Evolutionary conservation across 1,284 basidiomycete genomes (phyloP).

Genomic region (Irpex sp.): DNA sequence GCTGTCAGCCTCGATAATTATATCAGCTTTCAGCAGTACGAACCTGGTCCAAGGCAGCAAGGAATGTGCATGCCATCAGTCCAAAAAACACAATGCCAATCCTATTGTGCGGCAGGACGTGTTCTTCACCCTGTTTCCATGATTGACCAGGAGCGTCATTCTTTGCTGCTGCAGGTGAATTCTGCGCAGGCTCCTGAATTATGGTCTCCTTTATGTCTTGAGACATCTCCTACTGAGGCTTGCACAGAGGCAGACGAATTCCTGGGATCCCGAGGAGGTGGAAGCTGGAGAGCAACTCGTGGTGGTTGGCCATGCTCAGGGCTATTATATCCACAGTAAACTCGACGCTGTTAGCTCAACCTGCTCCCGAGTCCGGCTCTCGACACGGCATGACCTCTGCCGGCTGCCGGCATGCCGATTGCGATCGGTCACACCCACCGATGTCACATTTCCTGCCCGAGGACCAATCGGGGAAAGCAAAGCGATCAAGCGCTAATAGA

Average conservation of each 20-base stretch:
- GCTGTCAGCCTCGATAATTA: neutral
- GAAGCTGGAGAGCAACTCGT: neutral
- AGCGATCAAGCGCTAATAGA: neutral
- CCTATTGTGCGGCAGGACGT: conserved; percentile 37
- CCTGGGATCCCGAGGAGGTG: neutral
- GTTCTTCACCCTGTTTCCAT: conserved; percentile 36
- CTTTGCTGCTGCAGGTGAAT: conserved; percentile 4
- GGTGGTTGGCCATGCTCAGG: neutral
- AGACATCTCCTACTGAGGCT: neutral
- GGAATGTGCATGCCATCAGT: conserved; percentile 39
- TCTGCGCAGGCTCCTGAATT: neutral
- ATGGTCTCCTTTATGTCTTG: neutral
- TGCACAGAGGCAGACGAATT: neutral
- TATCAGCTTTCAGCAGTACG: conserved; percentile 2
- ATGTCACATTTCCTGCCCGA: neutral
- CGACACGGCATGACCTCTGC: neutral
- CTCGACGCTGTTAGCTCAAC: neutral
- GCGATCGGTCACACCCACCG: neutral
- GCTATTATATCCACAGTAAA: neutral
- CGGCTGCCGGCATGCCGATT: neutral
- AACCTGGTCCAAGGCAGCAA: conserved; percentile 40
- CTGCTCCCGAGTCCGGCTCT: neutral
- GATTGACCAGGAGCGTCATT: conserved; percentile 22
- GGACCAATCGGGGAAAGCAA: neutral
- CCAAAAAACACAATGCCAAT: conserved; percentile 38